phyloP scores from a whole-genome alignment of 768 basidiomycete species.

The Pleurotus tuoliensis region DNA sequence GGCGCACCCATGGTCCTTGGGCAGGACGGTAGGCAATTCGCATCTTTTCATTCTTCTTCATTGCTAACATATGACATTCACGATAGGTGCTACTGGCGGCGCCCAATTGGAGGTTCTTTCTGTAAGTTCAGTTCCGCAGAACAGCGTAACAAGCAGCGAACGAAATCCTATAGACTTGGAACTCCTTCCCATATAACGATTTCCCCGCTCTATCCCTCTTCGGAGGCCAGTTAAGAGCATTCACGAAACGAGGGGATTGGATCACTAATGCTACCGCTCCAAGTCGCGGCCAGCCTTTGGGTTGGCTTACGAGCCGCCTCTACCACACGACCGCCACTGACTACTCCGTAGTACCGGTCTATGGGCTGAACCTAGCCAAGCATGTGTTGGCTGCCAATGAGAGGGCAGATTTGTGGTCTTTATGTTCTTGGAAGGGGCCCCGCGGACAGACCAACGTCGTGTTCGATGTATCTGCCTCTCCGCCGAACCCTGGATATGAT shows the following conservation, averaged over 20 bases:
- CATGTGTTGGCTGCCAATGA: constrained; percentile 28
- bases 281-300: constrained; percentile 26
- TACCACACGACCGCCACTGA: constrained; percentile 13
- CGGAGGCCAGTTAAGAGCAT: constrained; percentile 34
- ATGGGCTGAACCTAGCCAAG: constrained; percentile 30
- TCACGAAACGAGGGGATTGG: constrained; percentile 27
- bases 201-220: constrained; percentile 37
- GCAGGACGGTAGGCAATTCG: constrained; percentile 25
- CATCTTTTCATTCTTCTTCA: background rate
- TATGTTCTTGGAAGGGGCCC: constrained; percentile 28
- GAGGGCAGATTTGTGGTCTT: constrained; percentile 30
- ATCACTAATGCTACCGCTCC: constrained; percentile 35
- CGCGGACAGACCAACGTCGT: constrained; percentile 31
- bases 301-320: constrained; percentile 32
- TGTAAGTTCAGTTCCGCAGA: constrained; percentile 22
- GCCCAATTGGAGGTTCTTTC: constrained; percentile 38
- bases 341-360: constrained; percentile 22
- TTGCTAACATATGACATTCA: constrained; percentile 3
- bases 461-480: constrained; percentile 26
- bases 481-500: constrained; percentile 20
- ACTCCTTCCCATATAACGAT: constrained; percentile 47
- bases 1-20: constrained; percentile 45
- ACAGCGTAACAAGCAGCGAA: background rate
- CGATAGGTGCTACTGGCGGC: constrained; percentile 31
- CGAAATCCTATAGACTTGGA: constrained; percentile 33